phyloP scores from a whole-genome alignment of 495 filamentous ascomycete species.

The Hypoxylon cercidicola region DNA sequence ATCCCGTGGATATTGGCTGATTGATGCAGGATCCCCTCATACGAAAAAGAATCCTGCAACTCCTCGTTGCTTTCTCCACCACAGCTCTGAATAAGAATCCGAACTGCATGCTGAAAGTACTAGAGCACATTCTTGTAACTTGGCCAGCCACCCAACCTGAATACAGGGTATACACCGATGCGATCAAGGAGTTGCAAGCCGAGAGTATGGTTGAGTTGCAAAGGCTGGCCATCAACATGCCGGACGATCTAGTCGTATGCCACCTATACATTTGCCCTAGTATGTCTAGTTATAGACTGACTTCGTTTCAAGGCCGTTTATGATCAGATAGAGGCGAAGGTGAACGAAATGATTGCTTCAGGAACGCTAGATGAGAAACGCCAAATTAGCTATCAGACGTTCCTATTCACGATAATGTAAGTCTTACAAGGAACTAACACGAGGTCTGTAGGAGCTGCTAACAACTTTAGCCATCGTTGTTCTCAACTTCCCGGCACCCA shows the following conservation, averaged over 20 bases:
- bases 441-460: slow-evolving; percentile 8
- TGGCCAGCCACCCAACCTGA: slow-evolving; percentile 74
- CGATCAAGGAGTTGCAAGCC: slow-evolving; percentile 86
- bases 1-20: slow-evolving; percentile 17
- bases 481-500: too few species aligned
- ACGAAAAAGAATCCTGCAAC: slow-evolving; percentile 81
- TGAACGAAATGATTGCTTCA: slow-evolving; percentile 79
- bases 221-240: slow-evolving; percentile 86
- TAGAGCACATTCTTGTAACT: slow-evolving; percentile 89
- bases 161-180: slow-evolving; percentile 80
- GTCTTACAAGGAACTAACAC: slow-evolving; percentile 5
- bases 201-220: slow-evolving; percentile 88
- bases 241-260: slow-evolving; percentile 81
- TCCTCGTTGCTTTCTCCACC: slow-evolving; percentile 86
- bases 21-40: slow-evolving; percentile 79
- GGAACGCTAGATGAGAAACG: slow-evolving; percentile 80
- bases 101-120: slow-evolving; percentile 82
- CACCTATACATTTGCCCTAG: background rate
- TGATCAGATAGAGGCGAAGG: slow-evolving; percentile 82
- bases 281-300: slow-evolving; percentile 17
- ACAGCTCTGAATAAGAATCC: slow-evolving; percentile 81
- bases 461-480: slow-evolving; percentile 72
- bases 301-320: slow-evolving; percentile 72
- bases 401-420: slow-evolving; percentile 93
- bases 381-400: slow-evolving; percentile 71